Base-by-base conservation (phyloP, 352 stramenopile species). In the Stramenopiles sp. region DNA sequence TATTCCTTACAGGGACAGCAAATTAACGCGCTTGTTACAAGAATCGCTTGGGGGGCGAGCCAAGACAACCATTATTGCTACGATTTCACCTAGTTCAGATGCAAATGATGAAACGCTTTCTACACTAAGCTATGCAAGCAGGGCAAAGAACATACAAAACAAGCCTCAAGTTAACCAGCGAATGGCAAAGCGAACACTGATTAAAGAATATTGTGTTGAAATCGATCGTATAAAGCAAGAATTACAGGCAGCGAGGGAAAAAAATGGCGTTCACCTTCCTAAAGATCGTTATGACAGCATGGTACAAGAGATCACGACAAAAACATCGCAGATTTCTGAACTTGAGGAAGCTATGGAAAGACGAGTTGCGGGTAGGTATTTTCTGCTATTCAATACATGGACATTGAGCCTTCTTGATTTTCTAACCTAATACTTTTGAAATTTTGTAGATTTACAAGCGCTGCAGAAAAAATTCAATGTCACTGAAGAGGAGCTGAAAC, bases 81-180 rank as follows among this genome's bases (percentile, higher is more conserved):
- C 88, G 0, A 89, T 92, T 4, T 93, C 90, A 14, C 89, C 90
- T 22, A 90, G 85, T 29, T 83, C 89, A n/a, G 87, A 85, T 33
- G 92, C 89, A 30, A 89, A 98, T 81, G 94, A 99, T 81, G 96
- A 99, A 88, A 98, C 94, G 0, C 83, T 98, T 39, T 97, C 91
- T 81, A 98, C 96, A 14, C 87, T 99, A 22, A 93, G 98, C 83
- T 99, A 99, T 84, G 96, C 96, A 25, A 91, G 93, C 81, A 88
- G 94, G 7, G 93, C 93, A 0, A 95, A 95, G 82, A 89, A 87
- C 81, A 98, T 98, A 84, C 94, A 97, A 85, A 98, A 97, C 86
- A 94, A 92, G 81, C 93, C 93, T 0, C 88, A 96, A 75, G 85
- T 95, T 78, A 96, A 96, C 85, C 89, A 95, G 82, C 92, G 92